Percentiles rank a stretch among this genome's conserved stretches.
Conservation (phyloP, 495 filamentous ascomycete genomes). For the Lichina pygmaea region DNA sequence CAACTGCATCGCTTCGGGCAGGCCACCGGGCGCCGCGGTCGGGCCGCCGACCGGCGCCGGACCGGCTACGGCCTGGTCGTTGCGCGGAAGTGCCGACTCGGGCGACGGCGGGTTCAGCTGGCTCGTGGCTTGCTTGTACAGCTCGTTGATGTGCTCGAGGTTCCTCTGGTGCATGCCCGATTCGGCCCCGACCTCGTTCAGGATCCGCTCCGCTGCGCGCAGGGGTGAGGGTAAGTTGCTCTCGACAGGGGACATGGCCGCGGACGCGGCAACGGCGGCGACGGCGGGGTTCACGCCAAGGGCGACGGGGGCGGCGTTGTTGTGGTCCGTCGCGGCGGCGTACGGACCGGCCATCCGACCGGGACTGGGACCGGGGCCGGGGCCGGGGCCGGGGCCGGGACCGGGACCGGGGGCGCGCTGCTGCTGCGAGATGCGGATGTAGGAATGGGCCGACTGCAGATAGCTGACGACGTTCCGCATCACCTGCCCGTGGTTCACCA, state of each 20-base stretch:
- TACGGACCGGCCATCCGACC: slow-evolving; percentile 4
- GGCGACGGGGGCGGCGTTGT: neutral
- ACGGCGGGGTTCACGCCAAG: neutral
- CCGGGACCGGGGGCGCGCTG: slow-evolving; percentile 12
- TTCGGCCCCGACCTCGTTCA: slow-evolving; percentile 57
- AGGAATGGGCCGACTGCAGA: slow-evolving; percentile 35
- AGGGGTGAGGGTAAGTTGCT: slow-evolving; percentile 61
- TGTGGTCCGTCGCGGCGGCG: neutral
- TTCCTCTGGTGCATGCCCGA: slow-evolving; percentile 46
- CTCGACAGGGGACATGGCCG: slow-evolving; percentile 20
- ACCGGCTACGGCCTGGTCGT: slow-evolving; percentile 13
- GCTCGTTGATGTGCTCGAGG: slow-evolving; percentile 50
- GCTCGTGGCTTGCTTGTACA: slow-evolving; percentile 28
- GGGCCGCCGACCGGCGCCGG: slow-evolving; percentile 15
- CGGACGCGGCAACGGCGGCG: slow-evolving; percentile 5
- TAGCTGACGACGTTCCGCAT: slow-evolving; percentile 53
- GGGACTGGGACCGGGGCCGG: slow-evolving; percentile 4
- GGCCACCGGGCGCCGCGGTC: neutral
- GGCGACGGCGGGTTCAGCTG: slow-evolving; percentile 16
- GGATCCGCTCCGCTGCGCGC: slow-evolving; percentile 69
- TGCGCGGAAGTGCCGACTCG: slow-evolving; percentile 3
- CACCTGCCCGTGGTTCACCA: slow-evolving; percentile 55
- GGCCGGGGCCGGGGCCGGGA: slow-evolving; percentile 11
- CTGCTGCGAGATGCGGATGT: slow-evolving; percentile 18
- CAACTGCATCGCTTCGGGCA: slow-evolving; percentile 19